These are phyloP conservation scores for Pseudocercospora ulei DNA, from an alignment of 2,329 filamentous ascomycete genomes.

Conservation along the genomic window DNA sequence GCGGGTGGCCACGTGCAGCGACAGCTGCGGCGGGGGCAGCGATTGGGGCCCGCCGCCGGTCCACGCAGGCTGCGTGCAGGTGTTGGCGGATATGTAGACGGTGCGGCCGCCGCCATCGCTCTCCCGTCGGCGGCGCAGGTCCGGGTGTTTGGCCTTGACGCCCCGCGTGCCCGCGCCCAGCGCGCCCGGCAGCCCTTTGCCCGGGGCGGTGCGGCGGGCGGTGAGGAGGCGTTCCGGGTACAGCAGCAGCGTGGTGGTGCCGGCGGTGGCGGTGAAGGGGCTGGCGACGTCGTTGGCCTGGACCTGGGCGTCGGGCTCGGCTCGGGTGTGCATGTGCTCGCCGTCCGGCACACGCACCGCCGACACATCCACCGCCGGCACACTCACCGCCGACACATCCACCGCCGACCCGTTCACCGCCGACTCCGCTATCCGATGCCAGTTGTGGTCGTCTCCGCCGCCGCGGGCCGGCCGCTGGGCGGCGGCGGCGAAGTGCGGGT, in stretches of 20 bases:
- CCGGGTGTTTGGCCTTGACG: constrained; percentile 18
- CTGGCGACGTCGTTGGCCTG: constrained; percentile 51
- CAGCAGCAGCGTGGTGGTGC: constrained; percentile 54
- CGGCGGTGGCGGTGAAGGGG: constrained; percentile 49
- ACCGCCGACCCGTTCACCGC: constrained; percentile 23
- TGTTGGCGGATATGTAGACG: constrained; percentile 77
- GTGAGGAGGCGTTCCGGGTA: constrained; percentile 51
- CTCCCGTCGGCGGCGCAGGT: constrained; percentile 25
- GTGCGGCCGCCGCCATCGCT: constrained; percentile 35
- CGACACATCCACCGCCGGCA: too few species aligned
- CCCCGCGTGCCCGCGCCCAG: constrained; percentile 13
- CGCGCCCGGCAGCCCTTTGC: constrained; percentile 29
- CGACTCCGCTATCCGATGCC: constrained; percentile 39
- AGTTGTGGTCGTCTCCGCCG: constrained; percentile 40
- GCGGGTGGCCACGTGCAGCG: constrained; percentile 61
- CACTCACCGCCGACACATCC: too few species aligned
- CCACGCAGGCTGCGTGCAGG: constrained; percentile 63
- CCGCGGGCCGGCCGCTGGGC: constrained; percentile 42
- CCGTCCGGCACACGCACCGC: too few species aligned
- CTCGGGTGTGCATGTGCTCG: constrained; percentile 32
- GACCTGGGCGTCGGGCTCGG: constrained; percentile 21
- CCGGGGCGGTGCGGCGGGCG: constrained; percentile 33
- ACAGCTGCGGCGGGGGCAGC: constrained; percentile 54
- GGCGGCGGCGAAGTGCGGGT: constrained; percentile 54
- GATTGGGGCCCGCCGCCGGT: constrained; percentile 43